Evolutionary conservation across 176 grass and related monocot genomes (phyloP), one percentile per base, ranked within the genome.

Genomic region (Musa schizocarpa): DNA sequence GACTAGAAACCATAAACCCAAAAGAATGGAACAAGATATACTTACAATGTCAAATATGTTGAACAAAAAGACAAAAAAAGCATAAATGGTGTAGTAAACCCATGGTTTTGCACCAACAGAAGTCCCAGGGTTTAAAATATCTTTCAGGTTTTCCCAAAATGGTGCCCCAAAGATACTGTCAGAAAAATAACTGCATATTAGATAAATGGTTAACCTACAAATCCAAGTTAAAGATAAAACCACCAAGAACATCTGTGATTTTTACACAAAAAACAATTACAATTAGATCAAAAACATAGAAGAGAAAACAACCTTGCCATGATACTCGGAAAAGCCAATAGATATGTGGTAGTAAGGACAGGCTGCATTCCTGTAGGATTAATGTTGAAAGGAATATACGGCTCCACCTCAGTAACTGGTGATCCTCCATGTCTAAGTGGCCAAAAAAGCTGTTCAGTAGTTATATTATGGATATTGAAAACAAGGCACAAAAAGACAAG

Each of bases 31-130:
- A 56, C 19, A 29, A 80, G 78, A 78, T 0, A 69, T 70, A 85
- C 94, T 98, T 89, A 98, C 94, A 89, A 98, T 98, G 82, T 98
- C 94, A 90, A 93, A 98, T 85, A 93, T 93, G 59, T 98, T 98
- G 88, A 98, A 93, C 56, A 93, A 25, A 67, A 93, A 98, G 75
- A 98, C 87, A 3, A 85, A 83, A 82, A 98, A 87, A 19, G 88
- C 86, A 82, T 98, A 98, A 25, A 84, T 89, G 48, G 77, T 75
- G 73, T 98, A 98, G 79, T 98, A 98, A 73, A 89, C 76, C 94
- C 90, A 98, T 50, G 90, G 86, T 76, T 78, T 69, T 70, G 80
- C 84, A 85, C 90, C 90, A 72, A 77, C 48, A 72, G 86, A 89
- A 70, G 80, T 84, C 26, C 69, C 90, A 83, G 94, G 94, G 58